Conservation (phyloP, 192 early-diverging fungal genomes). For the Backusella circina region DNA sequence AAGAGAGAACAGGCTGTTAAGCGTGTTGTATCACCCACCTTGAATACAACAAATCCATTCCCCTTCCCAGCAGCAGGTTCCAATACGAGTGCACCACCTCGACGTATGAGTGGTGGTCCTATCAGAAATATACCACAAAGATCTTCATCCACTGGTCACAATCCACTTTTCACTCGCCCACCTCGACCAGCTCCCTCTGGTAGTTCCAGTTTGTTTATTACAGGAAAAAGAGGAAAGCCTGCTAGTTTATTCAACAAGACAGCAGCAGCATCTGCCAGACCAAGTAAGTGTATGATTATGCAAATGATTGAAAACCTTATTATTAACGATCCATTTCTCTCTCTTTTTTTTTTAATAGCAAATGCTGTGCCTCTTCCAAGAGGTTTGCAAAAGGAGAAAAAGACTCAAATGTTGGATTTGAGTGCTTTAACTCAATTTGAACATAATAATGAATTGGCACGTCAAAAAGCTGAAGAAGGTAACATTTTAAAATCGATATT, state of each 20-base stretch:
- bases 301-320: not conserved
- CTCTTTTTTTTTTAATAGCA: slow-evolving; percentile 9
- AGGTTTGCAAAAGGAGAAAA: slow-evolving; percentile 16
- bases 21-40: not conserved
- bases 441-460: slow-evolving; percentile 8
- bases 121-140: not conserved
- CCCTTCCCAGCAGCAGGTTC: not conserved
- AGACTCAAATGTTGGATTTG: slow-evolving; percentile 28
- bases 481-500: not conserved
- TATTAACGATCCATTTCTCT: not conserved
- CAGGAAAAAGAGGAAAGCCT: not conserved
- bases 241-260: not conserved
- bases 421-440: slow-evolving; percentile 16
- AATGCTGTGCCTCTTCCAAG: not conserved
- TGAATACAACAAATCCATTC: not conserved
- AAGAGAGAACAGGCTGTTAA: not conserved
- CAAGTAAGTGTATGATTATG: not conserved
- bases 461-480: not conserved
- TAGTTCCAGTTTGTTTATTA: not conserved
- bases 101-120: not conserved
- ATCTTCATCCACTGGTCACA: not conserved
- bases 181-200: not conserved
- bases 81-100: not conserved
- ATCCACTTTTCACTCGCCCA: not conserved
- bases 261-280: not conserved